Evolutionary conservation across 805 yeast genomes (phyloP).

Genomic region (Saccharomycopsis synnaedendra): DNA sequence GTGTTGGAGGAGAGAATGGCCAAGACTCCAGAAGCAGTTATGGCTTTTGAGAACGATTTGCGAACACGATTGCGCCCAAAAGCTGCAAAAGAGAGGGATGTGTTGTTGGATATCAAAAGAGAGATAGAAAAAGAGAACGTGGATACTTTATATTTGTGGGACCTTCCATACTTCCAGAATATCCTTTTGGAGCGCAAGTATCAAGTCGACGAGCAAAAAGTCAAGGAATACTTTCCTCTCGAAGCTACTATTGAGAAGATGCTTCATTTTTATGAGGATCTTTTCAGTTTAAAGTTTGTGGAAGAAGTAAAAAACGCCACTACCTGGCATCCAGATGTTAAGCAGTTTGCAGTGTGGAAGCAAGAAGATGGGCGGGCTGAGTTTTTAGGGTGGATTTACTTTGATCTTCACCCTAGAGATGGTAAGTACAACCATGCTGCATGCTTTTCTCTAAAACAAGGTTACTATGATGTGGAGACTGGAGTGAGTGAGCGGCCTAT

Average conservation of each 20-base stretch:
- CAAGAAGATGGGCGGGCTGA: constrained; percentile 34
- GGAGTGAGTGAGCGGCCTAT: constrained; percentile 45
- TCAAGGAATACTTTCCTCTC: constrained; percentile 71
- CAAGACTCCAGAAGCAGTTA: constrained; percentile 47
- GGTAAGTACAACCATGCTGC: constrained; percentile 88
- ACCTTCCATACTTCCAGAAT: constrained; percentile 54
- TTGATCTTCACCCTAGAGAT: constrained; percentile 74
- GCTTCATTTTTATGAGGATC: constrained; percentile 56
- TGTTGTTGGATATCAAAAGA: constrained; percentile 39
- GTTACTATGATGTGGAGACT: constrained; percentile 39
- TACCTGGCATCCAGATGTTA: constrained; percentile 76
- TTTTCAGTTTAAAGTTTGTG: constrained; percentile 58
- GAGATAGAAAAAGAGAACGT: constrained; percentile 24
- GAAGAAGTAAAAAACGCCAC: constrained; percentile 24
- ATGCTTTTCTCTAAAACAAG: constrained; percentile 55
- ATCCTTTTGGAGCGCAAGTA: constrained; percentile 53
- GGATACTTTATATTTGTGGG: constrained; percentile 51
- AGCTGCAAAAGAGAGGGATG: constrained; percentile 42
- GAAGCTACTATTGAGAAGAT: constrained; percentile 53
- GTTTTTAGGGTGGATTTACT: constrained; percentile 68
- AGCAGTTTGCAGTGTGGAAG: constrained; percentile 60
- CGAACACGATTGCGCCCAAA: constrained; percentile 44
- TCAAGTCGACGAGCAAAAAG: constrained; percentile 58
- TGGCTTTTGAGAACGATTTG: constrained; percentile 51
- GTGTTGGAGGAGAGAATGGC: constrained; percentile 77